Base-by-base conservation (phyloP, 2,329 filamentous ascomycete genomes). In the Thielaviopsis euricoi region DNA sequence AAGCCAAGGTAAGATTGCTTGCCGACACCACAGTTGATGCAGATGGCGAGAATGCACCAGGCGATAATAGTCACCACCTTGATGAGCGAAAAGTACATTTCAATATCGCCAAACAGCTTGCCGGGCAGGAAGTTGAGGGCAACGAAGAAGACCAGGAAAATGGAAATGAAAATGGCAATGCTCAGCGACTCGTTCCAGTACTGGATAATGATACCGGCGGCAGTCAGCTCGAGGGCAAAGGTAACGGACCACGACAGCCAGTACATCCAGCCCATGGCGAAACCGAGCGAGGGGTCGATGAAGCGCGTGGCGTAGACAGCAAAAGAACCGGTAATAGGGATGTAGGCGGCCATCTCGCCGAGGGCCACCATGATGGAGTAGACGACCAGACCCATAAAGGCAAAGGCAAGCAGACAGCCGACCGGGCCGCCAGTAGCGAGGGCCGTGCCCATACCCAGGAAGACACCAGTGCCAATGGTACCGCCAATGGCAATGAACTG, bases 201-300 rank as follows among this genome's bases (percentile, higher is more conserved):
- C 67, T 88, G 81, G 62, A 89, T 86, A 58, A 89, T 85, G 53
- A 89, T 72, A 5, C 84, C 85, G 1, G 84, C 81, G 0, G 84
- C 83, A 0, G 81, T 86, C 46, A 89, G 73, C 66, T 90, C 86
- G 9, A 89, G 76, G 0, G 85, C 84, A 63, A 80, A 86, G 0
- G 85, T 88, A 59, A 85, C 80, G 19, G 81, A 76, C 84, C 83
- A 90, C 43, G 78, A 83, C 66, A 89, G 89, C 83, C 84, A 90
- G 70, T 90, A 90, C 60, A 87, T 82, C 86, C 86, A 90, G 21
- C 87, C 86, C 77, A 89, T 85, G 21, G 85, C 77, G 64, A 89
- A 89, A 7, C 85, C 85, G 53, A 89, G 73, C 58, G 82, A 82
- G 12, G 80, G 82, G 65, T 87, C 82, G 62, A 89, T 77, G 64